Percentiles rank a stretch among this genome's conserved stretches.
These are phyloP conservation scores for Russula foetens DNA, from an alignment of 768 basidiomycete genomes.

Conservation along the genomic window DNA sequence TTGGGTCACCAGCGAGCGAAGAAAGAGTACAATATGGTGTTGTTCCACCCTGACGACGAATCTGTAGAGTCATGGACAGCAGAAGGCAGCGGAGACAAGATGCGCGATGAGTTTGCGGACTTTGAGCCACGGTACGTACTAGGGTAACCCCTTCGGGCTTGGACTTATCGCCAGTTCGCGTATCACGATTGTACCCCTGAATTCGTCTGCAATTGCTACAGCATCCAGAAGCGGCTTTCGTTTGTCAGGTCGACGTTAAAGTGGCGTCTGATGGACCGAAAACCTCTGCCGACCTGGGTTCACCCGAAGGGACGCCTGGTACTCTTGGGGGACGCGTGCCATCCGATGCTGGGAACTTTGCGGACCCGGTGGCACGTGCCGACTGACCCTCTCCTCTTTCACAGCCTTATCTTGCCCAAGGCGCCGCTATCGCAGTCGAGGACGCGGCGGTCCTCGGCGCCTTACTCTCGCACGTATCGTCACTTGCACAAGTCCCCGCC, in stretches of 20 bases:
- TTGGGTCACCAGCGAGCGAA: slow-evolving; percentile 26
- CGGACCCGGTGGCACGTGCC: too few species aligned
- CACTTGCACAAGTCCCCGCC: slow-evolving; percentile 33
- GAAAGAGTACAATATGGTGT: slow-evolving; percentile 31
- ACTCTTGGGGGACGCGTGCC: slow-evolving; percentile 36
- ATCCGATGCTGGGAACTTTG: slow-evolving; percentile 30
- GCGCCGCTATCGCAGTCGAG: slow-evolving; percentile 41
- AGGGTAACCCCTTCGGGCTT: too few species aligned
- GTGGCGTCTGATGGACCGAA: slow-evolving; percentile 37
- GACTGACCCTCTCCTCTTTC: too few species aligned
- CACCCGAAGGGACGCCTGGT: slow-evolving; percentile 30
- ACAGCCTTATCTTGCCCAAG: slow-evolving; percentile 37
- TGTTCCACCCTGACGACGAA: slow-evolving; percentile 33
- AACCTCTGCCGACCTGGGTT: slow-evolving; percentile 34
- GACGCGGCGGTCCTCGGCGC: slow-evolving; percentile 40
- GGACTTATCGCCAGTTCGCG: neutral
- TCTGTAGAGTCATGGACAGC: slow-evolving; percentile 37
- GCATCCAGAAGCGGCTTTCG: slow-evolving; percentile 31
- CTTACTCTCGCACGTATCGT: slow-evolving; percentile 41
- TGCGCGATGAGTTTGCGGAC: slow-evolving; percentile 34
- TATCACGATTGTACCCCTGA: neutral
- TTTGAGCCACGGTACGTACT: slow-evolving; percentile 34
- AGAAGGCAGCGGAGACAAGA: slow-evolving; percentile 36
- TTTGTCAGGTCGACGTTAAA: slow-evolving; percentile 33
- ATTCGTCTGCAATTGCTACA: neutral